Base-by-base conservation (phyloP, 345 rosid species). In the Syzygium jambos region DNA sequence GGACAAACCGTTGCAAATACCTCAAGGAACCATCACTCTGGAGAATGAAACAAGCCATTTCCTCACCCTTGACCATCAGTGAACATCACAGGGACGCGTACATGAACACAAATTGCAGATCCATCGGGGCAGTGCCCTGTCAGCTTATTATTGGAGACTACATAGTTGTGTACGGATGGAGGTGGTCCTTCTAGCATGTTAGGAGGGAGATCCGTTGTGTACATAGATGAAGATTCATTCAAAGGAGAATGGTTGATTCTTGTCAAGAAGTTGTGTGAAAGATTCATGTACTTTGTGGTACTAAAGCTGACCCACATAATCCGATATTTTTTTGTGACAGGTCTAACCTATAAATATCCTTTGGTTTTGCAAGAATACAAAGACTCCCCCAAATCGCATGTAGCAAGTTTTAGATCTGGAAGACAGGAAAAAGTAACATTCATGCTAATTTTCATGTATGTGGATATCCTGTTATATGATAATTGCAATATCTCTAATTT, bases 391-490 rank as follows among this genome's bases (percentile, higher is more conserved):
- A 87, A 85, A 29, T 85, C 41, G 61, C 85, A 55, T 19, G 85
- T 27, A 51, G 30, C 78, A 56, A 87, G 43, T 21, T 57, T 12
- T 7, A 84, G 73, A 73, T 1, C 29, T 1, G 1, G 25, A 30
- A 89, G 78, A 22, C 55, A 53, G 5, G 65, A 56, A 82, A 52
- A 61, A 46, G 43, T 55, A n/a, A 56, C 27, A 55, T 51, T 46
- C 11, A 12, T 21, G 34, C 43, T 27, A 84, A 22, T 19, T 52
- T 52, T 14, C 17, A 16, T 14, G 54, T 52, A 14, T 52, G 5
- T 1, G 54, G 86, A 86, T 30, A 89, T 56, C 15, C 68, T 86
- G 56, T 87, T 87, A 9, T 1, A 52, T 23, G 89, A 89, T 23
- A 89, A 41, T 7, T 38, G 65, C 14, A 89, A 38, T 19, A 1